These are phyloP conservation scores for Lactarius indigo DNA, from an alignment of 768 basidiomycete genomes.

Conservation along the genomic window DNA sequence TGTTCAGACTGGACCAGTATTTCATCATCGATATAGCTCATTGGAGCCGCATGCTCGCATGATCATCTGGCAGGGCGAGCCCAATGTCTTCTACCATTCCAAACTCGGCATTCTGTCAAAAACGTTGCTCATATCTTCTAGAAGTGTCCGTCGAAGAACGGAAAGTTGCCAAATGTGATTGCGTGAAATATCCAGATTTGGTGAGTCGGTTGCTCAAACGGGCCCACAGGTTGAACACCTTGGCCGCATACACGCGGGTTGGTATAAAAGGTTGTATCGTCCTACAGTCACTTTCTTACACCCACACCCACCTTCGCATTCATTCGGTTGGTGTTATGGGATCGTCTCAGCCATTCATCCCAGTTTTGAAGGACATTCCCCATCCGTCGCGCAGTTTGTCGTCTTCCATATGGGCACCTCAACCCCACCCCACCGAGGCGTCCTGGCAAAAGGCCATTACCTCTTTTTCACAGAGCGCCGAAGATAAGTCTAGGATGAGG, in stretches of 20 bases:
- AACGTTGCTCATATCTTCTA: constrained; percentile 17
- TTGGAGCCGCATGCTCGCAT: neutral
- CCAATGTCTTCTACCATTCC: constrained; percentile 1
- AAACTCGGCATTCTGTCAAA: constrained; percentile 13
- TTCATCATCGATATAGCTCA: neutral
- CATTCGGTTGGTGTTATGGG: constrained; percentile 15
- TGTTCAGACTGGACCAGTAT: neutral
- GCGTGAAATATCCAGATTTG: constrained; percentile 23
- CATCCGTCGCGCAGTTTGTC: constrained; percentile 25
- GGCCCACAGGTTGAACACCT: constrained; percentile 5
- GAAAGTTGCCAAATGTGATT: constrained; percentile 20
- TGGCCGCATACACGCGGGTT: constrained; percentile 7
- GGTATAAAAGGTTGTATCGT: constrained; percentile 25
- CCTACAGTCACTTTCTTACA: constrained; percentile 13
- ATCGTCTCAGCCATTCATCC: constrained; percentile 24
- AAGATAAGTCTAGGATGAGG: constrained; percentile 30
- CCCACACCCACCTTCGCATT: constrained; percentile 15
- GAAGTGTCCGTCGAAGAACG: constrained; percentile 24
- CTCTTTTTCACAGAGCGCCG: constrained; percentile 47
- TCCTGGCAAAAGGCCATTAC: constrained; percentile 70
- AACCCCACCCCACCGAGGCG: constrained; percentile 61
- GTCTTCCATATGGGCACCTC: constrained; percentile 78
- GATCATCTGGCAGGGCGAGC: neutral
- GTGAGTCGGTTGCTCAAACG: constrained; percentile 19
- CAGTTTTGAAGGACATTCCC: constrained; percentile 18